These are phyloP conservation scores for Escovopsis sp. DNA, from an alignment of 2,329 filamentous ascomycete genomes.

Conservation along the genomic window DNA sequence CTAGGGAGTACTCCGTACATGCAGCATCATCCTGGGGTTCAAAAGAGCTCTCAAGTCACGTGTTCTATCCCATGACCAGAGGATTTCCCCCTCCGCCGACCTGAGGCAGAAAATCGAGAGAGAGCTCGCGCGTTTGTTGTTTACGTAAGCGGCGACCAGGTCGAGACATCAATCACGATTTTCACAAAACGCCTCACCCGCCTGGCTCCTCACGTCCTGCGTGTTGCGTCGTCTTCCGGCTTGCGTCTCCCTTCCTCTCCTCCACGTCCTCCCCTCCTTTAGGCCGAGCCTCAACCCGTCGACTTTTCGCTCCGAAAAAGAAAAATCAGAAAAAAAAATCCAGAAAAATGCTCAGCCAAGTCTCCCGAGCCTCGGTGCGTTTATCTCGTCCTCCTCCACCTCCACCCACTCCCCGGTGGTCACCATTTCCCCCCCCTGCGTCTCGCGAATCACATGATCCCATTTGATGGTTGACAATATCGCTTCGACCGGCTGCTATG, in stretches of 20 bases:
- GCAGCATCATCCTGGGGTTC: no score
- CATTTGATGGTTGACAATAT: no score
- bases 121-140: not conserved
- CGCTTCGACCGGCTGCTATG: no score
- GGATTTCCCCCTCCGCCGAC: not conserved
- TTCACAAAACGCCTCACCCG: slow-evolving; percentile 30
- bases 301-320: slow-evolving; percentile 2
- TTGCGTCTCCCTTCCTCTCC: not conserved
- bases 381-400: slow-evolving; percentile 32
- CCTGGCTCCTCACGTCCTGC: slow-evolving; percentile 14
- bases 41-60: no score
- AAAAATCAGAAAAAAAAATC: no score
- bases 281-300: slow-evolving; percentile 17
- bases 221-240: not conserved
- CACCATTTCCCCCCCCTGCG: no score
- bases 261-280: slow-evolving; percentile 18
- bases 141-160: slow-evolving; percentile 10
- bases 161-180: slow-evolving; percentile 27
- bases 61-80: no score
- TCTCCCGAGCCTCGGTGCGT: slow-evolving; percentile 42
- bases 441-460: no score
- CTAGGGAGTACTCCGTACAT: no score
- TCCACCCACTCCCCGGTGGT: no score
- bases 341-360: slow-evolving; percentile 38
- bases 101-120: no score